phyloP scores from a whole-genome alignment of 192 early-diverging fungal species.

The Rhizophagus clarus region DNA sequence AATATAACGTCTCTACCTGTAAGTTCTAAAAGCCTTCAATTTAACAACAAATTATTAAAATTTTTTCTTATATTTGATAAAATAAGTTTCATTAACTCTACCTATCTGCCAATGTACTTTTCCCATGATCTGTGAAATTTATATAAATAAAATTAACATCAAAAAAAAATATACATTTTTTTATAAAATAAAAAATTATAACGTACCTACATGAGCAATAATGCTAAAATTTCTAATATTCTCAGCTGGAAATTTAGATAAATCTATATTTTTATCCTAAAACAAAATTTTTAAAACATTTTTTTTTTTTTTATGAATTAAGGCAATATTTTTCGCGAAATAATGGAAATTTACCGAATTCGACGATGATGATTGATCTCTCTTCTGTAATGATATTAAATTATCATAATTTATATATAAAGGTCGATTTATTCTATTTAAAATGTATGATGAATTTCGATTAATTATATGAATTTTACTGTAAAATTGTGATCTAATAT shows the following conservation, averaged over 20 bases:
- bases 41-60: neutral
- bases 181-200: neutral
- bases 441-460: neutral
- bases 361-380: neutral
- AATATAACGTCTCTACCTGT: constrained; percentile 68
- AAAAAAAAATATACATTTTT: neutral
- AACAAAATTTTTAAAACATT: neutral
- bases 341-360: neutral
- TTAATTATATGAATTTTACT: neutral
- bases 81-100: constrained; percentile 17
- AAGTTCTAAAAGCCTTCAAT: constrained; percentile 79
- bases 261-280: constrained; percentile 44
- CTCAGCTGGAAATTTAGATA: constrained; percentile 72
- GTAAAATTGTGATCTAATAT: neutral
- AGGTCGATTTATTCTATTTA: neutral
- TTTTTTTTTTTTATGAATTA: neutral
- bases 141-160: neutral
- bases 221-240: constrained; percentile 93
- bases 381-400: neutral
- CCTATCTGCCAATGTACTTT: constrained; percentile 89
- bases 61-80: neutral
- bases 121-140: constrained; percentile 72
- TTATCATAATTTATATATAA: neutral
- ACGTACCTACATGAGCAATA: constrained; percentile 76
- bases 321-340: neutral